A percentile compares a stretch with the other conserved stretches of the same genome.
phyloP scores from a whole-genome alignment of 2,329 filamentous ascomycete species.

The Fusarium hostae region DNA sequence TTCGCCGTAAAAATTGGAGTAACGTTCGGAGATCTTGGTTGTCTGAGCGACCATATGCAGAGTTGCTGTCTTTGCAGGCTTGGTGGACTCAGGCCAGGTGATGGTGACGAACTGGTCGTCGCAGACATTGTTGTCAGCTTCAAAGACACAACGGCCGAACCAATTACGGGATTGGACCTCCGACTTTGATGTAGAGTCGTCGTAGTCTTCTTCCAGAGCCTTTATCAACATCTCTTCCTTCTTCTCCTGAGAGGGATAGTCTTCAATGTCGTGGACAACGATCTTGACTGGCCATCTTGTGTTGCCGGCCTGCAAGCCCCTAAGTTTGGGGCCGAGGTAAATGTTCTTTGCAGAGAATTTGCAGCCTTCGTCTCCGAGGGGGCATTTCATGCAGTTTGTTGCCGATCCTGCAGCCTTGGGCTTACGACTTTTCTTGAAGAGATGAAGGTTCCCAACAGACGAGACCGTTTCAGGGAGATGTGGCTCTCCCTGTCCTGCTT shows the following conservation, averaged over 20 bases:
- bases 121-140: constrained; percentile 90
- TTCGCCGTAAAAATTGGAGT: constrained; percentile 87
- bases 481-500: constrained; percentile 58
- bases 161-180: constrained; percentile 69
- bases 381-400: constrained; percentile 88
- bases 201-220: constrained; percentile 65
- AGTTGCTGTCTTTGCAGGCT: constrained; percentile 82
- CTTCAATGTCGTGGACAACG: constrained; percentile 92
- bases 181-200: constrained; percentile 57
- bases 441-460: constrained; percentile 80
- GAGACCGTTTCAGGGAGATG: constrained; percentile 82
- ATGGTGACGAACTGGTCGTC: constrained; percentile 94
- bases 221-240: constrained; percentile 55
- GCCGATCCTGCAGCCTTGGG: constrained; percentile 77
- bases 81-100: constrained; percentile 78
- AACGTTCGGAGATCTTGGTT: constrained; percentile 84
- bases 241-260: constrained; percentile 64
- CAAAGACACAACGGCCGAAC: constrained; percentile 97
- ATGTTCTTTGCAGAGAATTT: constrained; percentile 87
- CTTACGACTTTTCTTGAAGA: constrained; percentile 81
- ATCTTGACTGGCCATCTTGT: constrained; percentile 86
- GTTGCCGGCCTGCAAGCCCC: constrained; percentile 72
- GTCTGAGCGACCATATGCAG: constrained; percentile 97
- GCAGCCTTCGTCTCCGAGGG: constrained; percentile 74
- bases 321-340: constrained; percentile 74